phyloP scores from a whole-genome alignment of 2,329 filamentous ascomycete genomes.

The Epichloe gansuensis region DNA sequence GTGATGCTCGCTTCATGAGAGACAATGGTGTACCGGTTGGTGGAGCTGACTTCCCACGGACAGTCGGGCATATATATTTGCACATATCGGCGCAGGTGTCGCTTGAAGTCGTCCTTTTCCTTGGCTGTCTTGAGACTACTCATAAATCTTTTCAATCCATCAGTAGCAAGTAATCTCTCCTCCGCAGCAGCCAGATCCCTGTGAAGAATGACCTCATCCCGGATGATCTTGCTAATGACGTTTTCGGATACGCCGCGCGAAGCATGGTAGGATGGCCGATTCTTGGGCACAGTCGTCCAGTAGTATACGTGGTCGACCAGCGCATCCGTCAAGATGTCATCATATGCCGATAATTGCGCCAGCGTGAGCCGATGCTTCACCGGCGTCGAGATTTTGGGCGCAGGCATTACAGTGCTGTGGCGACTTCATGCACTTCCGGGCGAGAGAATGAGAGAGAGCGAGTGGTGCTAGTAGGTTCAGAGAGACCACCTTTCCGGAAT shows the following conservation, averaged over 20 bases:
- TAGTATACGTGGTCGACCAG: slow-evolving; percentile 93
- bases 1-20: slow-evolving; percentile 81
- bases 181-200: slow-evolving; percentile 64
- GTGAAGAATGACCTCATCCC: slow-evolving; percentile 56
- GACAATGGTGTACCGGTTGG: slow-evolving; percentile 88
- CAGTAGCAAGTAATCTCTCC: slow-evolving; percentile 55
- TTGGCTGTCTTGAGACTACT: slow-evolving; percentile 56
- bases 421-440: not conserved
- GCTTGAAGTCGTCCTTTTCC: slow-evolving; percentile 76
- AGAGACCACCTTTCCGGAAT: not conserved
- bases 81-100: slow-evolving; percentile 80
- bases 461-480: not conserved
- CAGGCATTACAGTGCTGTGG: slow-evolving; percentile 20
- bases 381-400: slow-evolving; percentile 21
- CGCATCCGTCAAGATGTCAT: slow-evolving; percentile 90
- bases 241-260: slow-evolving; percentile 64
- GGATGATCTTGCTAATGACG: slow-evolving; percentile 48
- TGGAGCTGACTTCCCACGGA: slow-evolving; percentile 81
- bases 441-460: not conserved
- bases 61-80: slow-evolving; percentile 89
- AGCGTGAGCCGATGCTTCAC: slow-evolving; percentile 66
- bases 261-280: slow-evolving; percentile 73
- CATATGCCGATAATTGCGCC: slow-evolving; percentile 79
- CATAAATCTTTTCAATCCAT: slow-evolving; percentile 62
- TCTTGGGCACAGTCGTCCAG: slow-evolving; percentile 94